Base-by-base conservation (phyloP, 73 alveolate species). In the Paraurostyla sp. region DNA sequence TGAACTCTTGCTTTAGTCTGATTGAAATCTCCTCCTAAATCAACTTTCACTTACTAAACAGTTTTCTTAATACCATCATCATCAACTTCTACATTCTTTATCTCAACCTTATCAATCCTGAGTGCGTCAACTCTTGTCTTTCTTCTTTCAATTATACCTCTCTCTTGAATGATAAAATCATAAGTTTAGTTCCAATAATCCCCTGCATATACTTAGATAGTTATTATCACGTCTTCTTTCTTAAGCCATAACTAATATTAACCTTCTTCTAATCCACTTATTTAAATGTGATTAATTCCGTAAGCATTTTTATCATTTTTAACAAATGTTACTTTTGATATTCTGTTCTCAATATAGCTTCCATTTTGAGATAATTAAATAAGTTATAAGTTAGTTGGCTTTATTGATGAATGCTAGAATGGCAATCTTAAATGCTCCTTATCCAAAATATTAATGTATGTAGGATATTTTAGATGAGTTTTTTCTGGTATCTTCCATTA, bases 171-270 rank as follows among this genome's bases (percentile, higher is more conserved):
- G 22, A 88, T 75, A 49, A 88, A 88, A n/a, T 80, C 76, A 13
- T 54, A 13, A 29, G 56, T n/a, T n/a, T n/a, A n/a, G n/a, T n/a
- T 88, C 94, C 94, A 88, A 43, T 35, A 45, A 20, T 76, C 38
- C 15, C 94, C 94, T 18, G 40, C 15, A 59, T 80, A 88, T 18
- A 88, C 94, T 11, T 71, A 62, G 20, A 89, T 89, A 25, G 2
- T 22, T 62, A 81, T 63, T 3, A 11, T 23, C 22, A 35, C 48
- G 51, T 63, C 63, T 30, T 40, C 83, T 32, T 45, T 29, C 29
- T 68, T 43, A 49, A 89, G 42, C 25, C 23, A 15, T 13, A 89
- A 82, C 32, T 38, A 35, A 58, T 89, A 89, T 50, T 45, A 2
- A 18, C 95, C 95, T 16, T 48, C 89, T 60, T 78, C 16, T 15